Evolutionary conservation across 768 basidiomycete species (phyloP).

Genomic region (Artomyces pyxidatus): DNA sequence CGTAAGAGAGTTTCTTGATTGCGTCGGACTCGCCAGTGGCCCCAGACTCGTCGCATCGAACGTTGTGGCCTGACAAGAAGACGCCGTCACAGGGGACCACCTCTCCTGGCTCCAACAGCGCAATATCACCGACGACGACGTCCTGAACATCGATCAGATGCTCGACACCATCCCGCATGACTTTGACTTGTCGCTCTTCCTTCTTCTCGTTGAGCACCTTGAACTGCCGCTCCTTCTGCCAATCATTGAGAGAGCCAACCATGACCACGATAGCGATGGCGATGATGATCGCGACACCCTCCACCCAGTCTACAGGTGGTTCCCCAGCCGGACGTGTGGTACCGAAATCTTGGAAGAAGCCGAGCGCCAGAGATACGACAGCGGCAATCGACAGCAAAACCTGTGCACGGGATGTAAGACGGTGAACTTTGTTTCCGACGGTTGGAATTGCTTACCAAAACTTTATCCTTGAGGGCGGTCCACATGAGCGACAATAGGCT

Average conservation of each 20-base stretch:
- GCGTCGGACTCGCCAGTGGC: conserved; percentile 97
- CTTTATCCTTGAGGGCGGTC: conserved; percentile 57
- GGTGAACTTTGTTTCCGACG: neutral
- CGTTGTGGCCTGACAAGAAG: conserved; percentile 86
- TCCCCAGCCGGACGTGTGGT: conserved; percentile 45
- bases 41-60: conserved; percentile 92
- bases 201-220: conserved; percentile 87
- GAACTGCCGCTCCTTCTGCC: conserved; percentile 98
- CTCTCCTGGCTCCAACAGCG: conserved; percentile 89
- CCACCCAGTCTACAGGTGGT: conserved; percentile 94
- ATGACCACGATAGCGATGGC: conserved; percentile 72
- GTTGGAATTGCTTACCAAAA: conserved; percentile 36
- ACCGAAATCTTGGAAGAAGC: conserved; percentile 92
- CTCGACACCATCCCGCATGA: conserved; percentile 27
- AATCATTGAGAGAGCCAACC: conserved; percentile 94
- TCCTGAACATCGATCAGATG: conserved; percentile 42
- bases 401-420: conserved; percentile 44
- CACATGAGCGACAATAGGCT: conserved; percentile 47
- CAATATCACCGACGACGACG: conserved; percentile 90
- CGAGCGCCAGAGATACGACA: conserved; percentile 85
- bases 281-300: conserved; percentile 79
- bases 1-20: conserved; percentile 79
- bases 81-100: conserved; percentile 94
- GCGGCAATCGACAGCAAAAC: conserved; percentile 89
- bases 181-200: conserved; percentile 88